phyloP scores from a whole-genome alignment of 345 rosid genomes.

The Sisymbrium irio region DNA sequence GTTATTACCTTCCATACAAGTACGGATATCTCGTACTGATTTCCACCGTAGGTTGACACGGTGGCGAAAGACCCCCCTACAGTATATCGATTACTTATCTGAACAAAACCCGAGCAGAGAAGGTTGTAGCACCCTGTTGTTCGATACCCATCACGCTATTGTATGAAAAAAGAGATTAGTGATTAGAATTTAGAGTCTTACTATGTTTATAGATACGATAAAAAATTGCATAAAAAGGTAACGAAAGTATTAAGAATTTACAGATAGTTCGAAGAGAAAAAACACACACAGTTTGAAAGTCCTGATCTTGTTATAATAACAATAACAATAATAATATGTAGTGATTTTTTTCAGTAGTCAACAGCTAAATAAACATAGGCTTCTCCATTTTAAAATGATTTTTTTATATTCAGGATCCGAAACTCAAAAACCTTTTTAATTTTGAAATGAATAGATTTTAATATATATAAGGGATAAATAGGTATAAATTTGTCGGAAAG shows the following conservation, averaged over 20 bases:
- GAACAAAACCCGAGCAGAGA: conserved; percentile 66
- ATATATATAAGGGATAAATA: background rate
- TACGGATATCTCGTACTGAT: conserved; percentile 52
- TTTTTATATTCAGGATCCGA: background rate
- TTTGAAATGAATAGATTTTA: background rate
- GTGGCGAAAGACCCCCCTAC: conserved; percentile 61
- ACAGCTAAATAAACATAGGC: background rate
- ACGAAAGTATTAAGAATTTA: background rate
- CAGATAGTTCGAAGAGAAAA: background rate
- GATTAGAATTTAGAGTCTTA: background rate
- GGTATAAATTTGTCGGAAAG: background rate
- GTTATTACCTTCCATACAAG: conserved; percentile 58
- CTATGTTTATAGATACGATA: background rate
- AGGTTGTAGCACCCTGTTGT: conserved; percentile 71
- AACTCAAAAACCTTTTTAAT: background rate
- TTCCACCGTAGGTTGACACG: conserved; percentile 41
- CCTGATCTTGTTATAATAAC: background rate
- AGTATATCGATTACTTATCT: conserved; percentile 50
- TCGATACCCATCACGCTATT: conserved; percentile 59
- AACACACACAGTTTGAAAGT: background rate
- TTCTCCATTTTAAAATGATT: background rate
- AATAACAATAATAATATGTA: too few species aligned
- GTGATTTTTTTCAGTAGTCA: background rate
- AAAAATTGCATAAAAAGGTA: background rate
- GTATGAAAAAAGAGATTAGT: background rate